Evolutionary conservation across 805 yeast species (phyloP).

Genomic region (Nakazawaea wickerhamii): DNA sequence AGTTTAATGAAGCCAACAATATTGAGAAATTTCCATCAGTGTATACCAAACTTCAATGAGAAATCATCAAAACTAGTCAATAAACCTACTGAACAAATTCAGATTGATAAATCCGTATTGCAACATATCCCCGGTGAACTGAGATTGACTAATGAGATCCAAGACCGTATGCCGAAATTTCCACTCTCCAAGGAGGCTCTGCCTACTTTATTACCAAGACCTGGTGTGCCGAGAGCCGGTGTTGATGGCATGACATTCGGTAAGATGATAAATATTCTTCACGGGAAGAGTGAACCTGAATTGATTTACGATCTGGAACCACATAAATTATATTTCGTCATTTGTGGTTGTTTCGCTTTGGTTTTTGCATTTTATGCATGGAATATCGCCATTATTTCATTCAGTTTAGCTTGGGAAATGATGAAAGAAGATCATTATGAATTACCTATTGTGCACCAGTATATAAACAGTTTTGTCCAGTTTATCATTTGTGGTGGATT

Average conservation of each 20-base stretch:
- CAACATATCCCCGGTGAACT: slow-evolving; percentile 54
- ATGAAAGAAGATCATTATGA: slow-evolving; percentile 27
- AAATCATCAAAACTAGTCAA: not conserved
- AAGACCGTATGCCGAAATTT: slow-evolving; percentile 60
- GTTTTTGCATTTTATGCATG: slow-evolving; percentile 67
- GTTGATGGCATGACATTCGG: slow-evolving; percentile 42
- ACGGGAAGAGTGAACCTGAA: slow-evolving; percentile 57
- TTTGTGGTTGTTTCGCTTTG: slow-evolving; percentile 62
- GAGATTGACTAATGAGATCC: slow-evolving; percentile 37
- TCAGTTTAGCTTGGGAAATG: slow-evolving; percentile 21
- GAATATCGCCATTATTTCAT: slow-evolving; percentile 30
- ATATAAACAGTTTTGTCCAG: slow-evolving; percentile 22
- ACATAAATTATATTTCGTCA: slow-evolving; percentile 67
- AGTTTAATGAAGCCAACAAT: not conserved
- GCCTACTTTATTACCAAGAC: slow-evolving; percentile 66
- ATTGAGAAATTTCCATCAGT: not conserved
- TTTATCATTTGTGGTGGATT: slow-evolving; percentile 29
- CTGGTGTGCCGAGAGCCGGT: slow-evolving; percentile 73
- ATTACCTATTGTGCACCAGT: slow-evolving; percentile 20
- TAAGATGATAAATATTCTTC: slow-evolving; percentile 55
- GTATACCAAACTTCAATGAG: not conserved
- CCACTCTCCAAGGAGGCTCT: slow-evolving; percentile 59
- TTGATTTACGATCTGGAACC: slow-evolving; percentile 80
- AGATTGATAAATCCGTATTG: slow-evolving; percentile 27
- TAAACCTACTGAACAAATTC: not conserved